Evolutionary conservation across 2,329 filamentous ascomycete species (phyloP).

Genomic region (Fusarium ambrosium): DNA sequence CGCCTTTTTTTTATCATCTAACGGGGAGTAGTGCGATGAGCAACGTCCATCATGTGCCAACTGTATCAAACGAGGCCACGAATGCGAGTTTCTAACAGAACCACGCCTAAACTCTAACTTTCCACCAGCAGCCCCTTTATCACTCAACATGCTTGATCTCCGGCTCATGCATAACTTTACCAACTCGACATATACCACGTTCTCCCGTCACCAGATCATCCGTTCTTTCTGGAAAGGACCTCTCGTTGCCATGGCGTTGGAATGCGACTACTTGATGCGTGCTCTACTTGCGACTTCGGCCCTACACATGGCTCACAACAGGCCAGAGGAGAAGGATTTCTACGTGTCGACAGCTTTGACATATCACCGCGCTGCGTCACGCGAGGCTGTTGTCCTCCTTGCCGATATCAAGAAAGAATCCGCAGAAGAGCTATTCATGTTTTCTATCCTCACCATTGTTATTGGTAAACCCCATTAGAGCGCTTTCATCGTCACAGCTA

Average conservation of each 20-base stretch:
- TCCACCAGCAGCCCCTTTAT: background rate
- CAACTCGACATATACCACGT: background rate
- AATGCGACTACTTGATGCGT: background rate
- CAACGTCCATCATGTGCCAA: background rate
- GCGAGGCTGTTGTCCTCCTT: background rate
- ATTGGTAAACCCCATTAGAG: background rate
- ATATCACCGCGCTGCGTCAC: background rate
- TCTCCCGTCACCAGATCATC: background rate
- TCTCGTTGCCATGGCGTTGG: background rate
- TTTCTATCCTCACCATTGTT: background rate
- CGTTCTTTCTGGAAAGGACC: background rate
- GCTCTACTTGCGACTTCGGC: background rate
- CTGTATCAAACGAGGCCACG: background rate
- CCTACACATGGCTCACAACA: background rate
- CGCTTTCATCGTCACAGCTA: background rate
- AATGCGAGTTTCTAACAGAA: background rate
- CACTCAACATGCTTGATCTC: background rate
- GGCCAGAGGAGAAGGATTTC: background rate
- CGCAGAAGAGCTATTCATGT: background rate
- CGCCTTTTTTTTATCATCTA: too few species aligned
- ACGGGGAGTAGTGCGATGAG: background rate
- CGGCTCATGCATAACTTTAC: background rate
- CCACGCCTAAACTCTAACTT: background rate
- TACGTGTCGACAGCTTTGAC: background rate
- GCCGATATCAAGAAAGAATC: background rate